Base-by-base conservation (phyloP, 192 early-diverging fungal species). In the Spinellus fusiger region DNA sequence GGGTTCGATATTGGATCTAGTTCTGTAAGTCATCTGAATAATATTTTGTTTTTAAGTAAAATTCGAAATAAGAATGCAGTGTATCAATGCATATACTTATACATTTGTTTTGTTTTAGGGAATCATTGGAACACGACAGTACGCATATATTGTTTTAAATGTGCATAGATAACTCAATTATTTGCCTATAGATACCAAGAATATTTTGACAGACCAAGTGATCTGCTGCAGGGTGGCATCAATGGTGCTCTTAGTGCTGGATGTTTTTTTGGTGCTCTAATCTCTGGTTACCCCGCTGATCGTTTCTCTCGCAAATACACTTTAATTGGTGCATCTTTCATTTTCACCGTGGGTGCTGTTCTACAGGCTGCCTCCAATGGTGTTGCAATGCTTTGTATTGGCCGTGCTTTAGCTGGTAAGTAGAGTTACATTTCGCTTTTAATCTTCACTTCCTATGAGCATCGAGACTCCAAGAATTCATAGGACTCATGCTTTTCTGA, bases 381-480 rank as follows among this genome's bases (percentile, higher is more conserved):
- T 54, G 73, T 78, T 40, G 77, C 61, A 33, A 79, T 90, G 80
- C 78, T 94, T 22, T 81, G 87, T 38, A 77, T 72, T 47, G 93
- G 92, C 53, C 88, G 94, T 54, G 79, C 89, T 67, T 72, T 97
- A 37, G 81, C 83, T 59, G 94, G 94, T 61, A 61, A 51, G 20
- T n/a, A n/a, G n/a, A n/a, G n/a, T n/a, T n/a, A 9, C 7, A 51
- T 23, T 51, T 51, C 7, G 23, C 49, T 7, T 22, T 16, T 16
- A n/a, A n/a, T n/a, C n/a, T n/a, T n/a, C n/a, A n/a, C n/a, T n/a
- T n/a, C n/a, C n/a, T n/a, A n/a, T n/a, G n/a, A n/a, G n/a, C n/a
- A n/a, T n/a, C n/a, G n/a, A n/a, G n/a, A n/a, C n/a, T n/a, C n/a
- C n/a, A 47, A 27, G 22, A n/a, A 15, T 15, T 28, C 1, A n/a